Evolutionary conservation across 2,329 filamentous ascomycete genomes (phyloP).

Genomic region (Neobulgaria alba): DNA sequence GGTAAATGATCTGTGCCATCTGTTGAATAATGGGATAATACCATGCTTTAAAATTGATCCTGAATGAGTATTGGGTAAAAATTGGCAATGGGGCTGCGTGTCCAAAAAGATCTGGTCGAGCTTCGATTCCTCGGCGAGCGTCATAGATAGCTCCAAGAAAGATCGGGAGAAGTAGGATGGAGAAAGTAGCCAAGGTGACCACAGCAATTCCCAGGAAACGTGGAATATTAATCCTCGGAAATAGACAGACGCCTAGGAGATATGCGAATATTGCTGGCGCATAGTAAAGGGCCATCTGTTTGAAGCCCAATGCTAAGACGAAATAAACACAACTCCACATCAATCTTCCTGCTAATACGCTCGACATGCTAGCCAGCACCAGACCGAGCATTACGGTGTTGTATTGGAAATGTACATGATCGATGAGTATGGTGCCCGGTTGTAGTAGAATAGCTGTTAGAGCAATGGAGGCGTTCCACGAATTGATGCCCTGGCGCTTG

Average conservation of each 20-base stretch:
- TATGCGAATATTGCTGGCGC: conserved; percentile 89
- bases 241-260: conserved; percentile 77
- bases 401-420: conserved; percentile 96
- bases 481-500: conserved; percentile 64
- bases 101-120: conserved; percentile 47
- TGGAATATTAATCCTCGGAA: conserved; percentile 57
- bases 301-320: conserved; percentile 88
- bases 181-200: conserved; percentile 65
- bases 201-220: conserved; percentile 69
- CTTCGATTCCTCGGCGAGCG: conserved; percentile 51
- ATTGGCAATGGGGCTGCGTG: conserved; percentile 54
- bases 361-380: conserved; percentile 77
- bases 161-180: conserved; percentile 66
- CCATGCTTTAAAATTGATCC: conserved; percentile 54
- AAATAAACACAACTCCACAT: conserved; percentile 93
- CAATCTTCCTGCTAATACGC: conserved; percentile 73
- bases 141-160: conserved; percentile 64
- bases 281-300: conserved; percentile 99
- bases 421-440: conserved; percentile 80
- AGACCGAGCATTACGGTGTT: conserved; percentile 98
- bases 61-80: conserved; percentile 47
- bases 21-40: conserved; percentile 73
- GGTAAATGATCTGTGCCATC: conserved; percentile 73
- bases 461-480: conserved; percentile 77
- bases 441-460: conserved; percentile 89